Evolutionary conservation across 129 eudicot species (phyloP).

Genomic region (Heracleum sosnowskyi): DNA sequence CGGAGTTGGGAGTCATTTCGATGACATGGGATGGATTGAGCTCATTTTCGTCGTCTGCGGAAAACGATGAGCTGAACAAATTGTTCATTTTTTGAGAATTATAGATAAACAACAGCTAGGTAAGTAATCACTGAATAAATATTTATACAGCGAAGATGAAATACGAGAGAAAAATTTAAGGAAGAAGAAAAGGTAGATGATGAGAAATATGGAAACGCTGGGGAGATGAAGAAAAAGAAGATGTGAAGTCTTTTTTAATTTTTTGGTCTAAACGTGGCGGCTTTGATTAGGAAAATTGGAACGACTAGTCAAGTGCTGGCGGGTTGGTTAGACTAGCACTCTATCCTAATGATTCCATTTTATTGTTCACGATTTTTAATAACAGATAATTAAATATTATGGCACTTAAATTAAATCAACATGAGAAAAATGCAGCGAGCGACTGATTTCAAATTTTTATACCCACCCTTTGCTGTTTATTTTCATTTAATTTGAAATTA

Average conservation of each 20-base stretch:
- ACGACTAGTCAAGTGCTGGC: not conserved
- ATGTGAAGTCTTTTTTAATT: not conserved
- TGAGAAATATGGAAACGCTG: not conserved
- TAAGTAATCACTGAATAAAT: not conserved
- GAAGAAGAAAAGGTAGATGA: not conserved
- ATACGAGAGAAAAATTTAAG: not conserved
- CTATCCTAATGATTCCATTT: not conserved
- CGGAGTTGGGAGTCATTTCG: constrained; percentile 31
- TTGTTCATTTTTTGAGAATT: constrained; percentile 45
- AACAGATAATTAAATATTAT: not conserved
- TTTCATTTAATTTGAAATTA: no score
- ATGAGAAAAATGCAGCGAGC: no score
- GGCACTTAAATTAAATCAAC: no score
- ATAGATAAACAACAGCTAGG: not conserved
- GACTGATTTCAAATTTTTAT: no score
- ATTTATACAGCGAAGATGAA: not conserved
- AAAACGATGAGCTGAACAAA: constrained; percentile 59
- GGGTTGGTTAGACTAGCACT: not conserved
- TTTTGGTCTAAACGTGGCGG: not conserved
- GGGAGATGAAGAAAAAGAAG: not conserved
- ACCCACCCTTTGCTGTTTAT: no score
- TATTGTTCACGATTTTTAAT: not conserved
- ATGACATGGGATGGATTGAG: constrained; percentile 38
- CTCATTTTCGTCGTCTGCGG: constrained; percentile 46
- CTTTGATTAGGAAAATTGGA: not conserved